A percentile compares a stretch with the other conserved stretches of the same genome.
Evolutionary conservation across 1,139 yeast genomes (phyloP).

Genomic region (Spencermartinsiella ligniputridi): DNA sequence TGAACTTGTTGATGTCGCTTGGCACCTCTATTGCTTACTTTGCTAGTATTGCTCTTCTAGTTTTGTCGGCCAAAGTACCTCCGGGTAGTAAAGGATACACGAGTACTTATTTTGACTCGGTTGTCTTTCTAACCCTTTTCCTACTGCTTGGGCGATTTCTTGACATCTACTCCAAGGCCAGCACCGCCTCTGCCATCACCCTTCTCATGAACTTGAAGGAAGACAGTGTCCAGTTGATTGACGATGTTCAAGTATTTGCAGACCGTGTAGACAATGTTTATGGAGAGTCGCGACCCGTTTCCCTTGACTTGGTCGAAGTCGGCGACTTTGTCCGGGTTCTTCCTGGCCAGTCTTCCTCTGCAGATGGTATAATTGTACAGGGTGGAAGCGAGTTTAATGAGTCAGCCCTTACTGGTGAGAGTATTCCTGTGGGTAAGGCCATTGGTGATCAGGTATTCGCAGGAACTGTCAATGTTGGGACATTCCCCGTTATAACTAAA

Average conservation of each 20-base stretch:
- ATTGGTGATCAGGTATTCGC: slow-evolving; percentile 65
- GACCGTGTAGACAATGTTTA: slow-evolving; percentile 1
- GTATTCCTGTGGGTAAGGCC: slow-evolving; percentile 58
- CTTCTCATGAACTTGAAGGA: slow-evolving; percentile 50
- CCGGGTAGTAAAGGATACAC: slow-evolving; percentile 41
- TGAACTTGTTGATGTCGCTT: slow-evolving; percentile 66
- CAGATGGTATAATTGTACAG: slow-evolving; percentile 59
- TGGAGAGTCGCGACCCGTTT: slow-evolving; percentile 33
- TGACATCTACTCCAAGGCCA: slow-evolving; percentile 61
- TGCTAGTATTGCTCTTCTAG: slow-evolving; percentile 58
- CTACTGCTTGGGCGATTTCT: slow-evolving; percentile 63
- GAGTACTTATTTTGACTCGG: slow-evolving; percentile 73
- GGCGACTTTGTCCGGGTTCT: slow-evolving; percentile 57
- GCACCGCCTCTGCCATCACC: slow-evolving; percentile 63
- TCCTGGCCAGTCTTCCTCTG: slow-evolving; percentile 70
- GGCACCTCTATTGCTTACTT: slow-evolving; percentile 72
- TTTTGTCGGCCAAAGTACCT: slow-evolving; percentile 43
- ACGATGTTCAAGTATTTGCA: slow-evolving; percentile 17
- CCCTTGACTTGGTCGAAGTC: slow-evolving; percentile 53
- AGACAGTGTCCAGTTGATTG: slow-evolving; percentile 47
- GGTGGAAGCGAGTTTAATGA: slow-evolving; percentile 66
- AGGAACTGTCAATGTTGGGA: slow-evolving; percentile 66
- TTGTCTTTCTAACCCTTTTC: slow-evolving; percentile 68
- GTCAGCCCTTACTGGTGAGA: slow-evolving; percentile 75
- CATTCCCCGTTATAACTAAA: slow-evolving; percentile 49